These are phyloP conservation scores for Fusarium setosum DNA, from an alignment of 2,329 filamentous ascomycete genomes.

Conservation along the genomic window DNA sequence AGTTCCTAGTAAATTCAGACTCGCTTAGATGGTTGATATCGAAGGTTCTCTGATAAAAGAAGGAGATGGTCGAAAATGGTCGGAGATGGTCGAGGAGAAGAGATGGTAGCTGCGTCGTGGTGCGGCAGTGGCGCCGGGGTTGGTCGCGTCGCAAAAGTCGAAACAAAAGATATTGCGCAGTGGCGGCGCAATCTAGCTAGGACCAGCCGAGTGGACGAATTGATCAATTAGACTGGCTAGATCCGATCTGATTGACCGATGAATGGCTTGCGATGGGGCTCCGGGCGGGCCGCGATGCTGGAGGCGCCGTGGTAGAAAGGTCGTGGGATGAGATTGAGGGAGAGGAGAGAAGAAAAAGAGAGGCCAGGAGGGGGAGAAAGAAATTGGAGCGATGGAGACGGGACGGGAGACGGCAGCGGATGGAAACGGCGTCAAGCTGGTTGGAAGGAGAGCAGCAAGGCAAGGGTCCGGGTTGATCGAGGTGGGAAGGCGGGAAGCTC, in stretches of 20 bases:
- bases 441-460: conserved; percentile 6
- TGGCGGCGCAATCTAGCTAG: conserved; percentile 31
- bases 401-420: conserved; percentile 20
- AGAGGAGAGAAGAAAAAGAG: conserved; percentile 6
- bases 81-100: conserved; percentile 6
- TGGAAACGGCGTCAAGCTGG: not conserved
- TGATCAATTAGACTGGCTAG: conserved; percentile 20
- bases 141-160: conserved; percentile 35
- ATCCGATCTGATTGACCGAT: conserved; percentile 24
- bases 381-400: not conserved
- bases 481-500: conserved; percentile 15
- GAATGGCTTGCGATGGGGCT: conserved; percentile 17
- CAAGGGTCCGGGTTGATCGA: conserved; percentile 27
- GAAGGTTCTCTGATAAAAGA: not conserved
- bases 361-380: conserved; percentile 2
- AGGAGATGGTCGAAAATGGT: conserved; percentile 5
- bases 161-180: conserved; percentile 37
- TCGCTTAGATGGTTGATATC: not conserved
- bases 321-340: conserved; percentile 9
- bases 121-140: conserved; percentile 28
- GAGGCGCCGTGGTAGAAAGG: not conserved
- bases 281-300: conserved; percentile 13
- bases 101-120: conserved; percentile 17
- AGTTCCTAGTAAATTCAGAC: conserved; percentile 3
- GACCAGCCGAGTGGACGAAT: conserved; percentile 27